Percentiles rank a stretch among this genome's conserved stretches.
These are phyloP conservation scores for Trebouxia sp. DNA, from an alignment of 139 green algal species.

Conservation along the genomic window DNA sequence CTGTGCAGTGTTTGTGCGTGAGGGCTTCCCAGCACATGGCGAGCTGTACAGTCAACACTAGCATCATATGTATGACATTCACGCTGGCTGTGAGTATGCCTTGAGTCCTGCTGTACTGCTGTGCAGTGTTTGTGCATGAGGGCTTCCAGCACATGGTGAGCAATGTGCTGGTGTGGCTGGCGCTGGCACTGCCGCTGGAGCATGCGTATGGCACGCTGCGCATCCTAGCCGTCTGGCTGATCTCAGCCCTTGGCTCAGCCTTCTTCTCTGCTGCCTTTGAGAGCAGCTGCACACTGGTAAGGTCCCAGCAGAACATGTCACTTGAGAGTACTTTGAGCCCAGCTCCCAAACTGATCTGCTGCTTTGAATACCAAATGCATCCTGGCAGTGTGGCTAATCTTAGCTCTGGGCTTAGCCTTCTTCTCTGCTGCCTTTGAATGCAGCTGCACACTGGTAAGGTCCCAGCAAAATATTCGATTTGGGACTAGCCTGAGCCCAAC, in stretches of 20 bases:
- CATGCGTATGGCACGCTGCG: conserved; percentile 28
- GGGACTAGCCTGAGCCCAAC: background rate
- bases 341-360: background rate
- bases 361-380: conserved; percentile 15
- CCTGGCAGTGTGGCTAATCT: conserved; percentile 29
- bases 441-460: conserved; percentile 46
- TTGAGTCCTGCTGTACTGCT: background rate
- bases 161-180: conserved; percentile 35
- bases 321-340: background rate
- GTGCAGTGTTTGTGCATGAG: conserved; percentile 31
- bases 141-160: conserved; percentile 31
- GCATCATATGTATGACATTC: too few species aligned
- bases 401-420: conserved; percentile 21
- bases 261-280: conserved; percentile 60
- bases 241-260: conserved; percentile 17
- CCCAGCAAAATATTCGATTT: background rate
- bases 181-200: conserved; percentile 31
- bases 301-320: background rate
- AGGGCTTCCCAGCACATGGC: background rate
- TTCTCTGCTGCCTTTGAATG: conserved; percentile 61
- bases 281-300: conserved; percentile 51
- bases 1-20: background rate
- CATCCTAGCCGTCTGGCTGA: conserved; percentile 29
- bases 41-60: too few species aligned
- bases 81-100: background rate